Conservation (phyloP, 1,284 basidiomycete genomes). For the Ganoderma lucidum region DNA sequence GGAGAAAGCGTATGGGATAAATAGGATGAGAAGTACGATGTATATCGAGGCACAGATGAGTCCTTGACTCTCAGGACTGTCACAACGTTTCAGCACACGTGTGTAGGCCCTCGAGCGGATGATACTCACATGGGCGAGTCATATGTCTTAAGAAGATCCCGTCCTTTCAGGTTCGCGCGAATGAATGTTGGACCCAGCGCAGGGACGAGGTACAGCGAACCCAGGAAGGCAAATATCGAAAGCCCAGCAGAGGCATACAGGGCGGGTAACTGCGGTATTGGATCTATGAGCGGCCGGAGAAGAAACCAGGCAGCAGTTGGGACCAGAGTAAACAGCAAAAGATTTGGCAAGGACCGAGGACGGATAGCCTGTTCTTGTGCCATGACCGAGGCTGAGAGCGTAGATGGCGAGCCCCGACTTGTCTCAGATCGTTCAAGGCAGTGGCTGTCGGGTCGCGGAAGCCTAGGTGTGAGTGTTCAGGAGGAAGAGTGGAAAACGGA, state of each 20-base stretch:
- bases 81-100: conserved; percentile 3
- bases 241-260: conserved; percentile 82
- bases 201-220: conserved; percentile 78
- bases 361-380: conserved; percentile 37
- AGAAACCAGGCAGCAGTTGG: conserved; percentile 79
- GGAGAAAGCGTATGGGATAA: conserved; percentile 91
- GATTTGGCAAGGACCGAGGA: conserved; percentile 60
- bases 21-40: conserved; percentile 84
- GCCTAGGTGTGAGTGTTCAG: neutral
- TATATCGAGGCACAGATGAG: conserved; percentile 92
- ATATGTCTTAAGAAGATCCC: conserved; percentile 83
- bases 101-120: neutral
- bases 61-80: conserved; percentile 93
- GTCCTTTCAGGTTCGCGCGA: conserved; percentile 80
- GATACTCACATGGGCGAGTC: conserved; percentile 73
- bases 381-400: conserved; percentile 17
- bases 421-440: neutral
- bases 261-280: conserved; percentile 70
- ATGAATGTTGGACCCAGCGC: conserved; percentile 78
- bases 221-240: conserved; percentile 80
- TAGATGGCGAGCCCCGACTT: neutral
- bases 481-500: neutral
- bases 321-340: conserved; percentile 62
- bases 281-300: conserved; percentile 71
- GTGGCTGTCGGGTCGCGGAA: neutral